phyloP scores from a whole-genome alignment of 139 green algal species.

The Limnomonas spitsbergensis region DNA sequence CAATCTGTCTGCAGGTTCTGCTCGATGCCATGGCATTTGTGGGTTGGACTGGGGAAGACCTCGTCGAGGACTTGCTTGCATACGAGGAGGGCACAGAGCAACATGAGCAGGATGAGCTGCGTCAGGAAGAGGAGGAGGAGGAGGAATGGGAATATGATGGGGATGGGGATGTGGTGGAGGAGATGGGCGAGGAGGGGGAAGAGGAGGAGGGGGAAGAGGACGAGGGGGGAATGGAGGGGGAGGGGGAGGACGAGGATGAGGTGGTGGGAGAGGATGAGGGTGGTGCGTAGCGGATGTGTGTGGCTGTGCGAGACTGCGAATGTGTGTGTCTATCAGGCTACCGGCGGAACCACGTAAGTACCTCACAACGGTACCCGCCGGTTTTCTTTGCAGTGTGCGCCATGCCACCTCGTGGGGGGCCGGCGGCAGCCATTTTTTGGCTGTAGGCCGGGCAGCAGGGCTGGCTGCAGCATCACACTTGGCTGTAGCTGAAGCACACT shows the following conservation, averaged over 20 bases:
- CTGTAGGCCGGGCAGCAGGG: no score
- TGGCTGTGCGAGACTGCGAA: no score
- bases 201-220: conserved; percentile 1
- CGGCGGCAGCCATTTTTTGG: no score
- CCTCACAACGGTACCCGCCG: no score
- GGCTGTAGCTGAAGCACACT: no score
- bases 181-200: not conserved
- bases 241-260: not conserved
- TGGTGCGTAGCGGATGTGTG: not conserved
- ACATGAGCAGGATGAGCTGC: not conserved
- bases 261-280: not conserved
- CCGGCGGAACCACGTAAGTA: no score
- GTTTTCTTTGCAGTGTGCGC: no score
- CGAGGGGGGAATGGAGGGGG: not conserved
- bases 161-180: not conserved
- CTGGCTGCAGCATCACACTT: no score
- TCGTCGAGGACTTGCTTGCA: not conserved
- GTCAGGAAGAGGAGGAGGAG: not conserved
- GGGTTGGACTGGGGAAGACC: not conserved
- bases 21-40: not conserved
- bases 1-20: no score
- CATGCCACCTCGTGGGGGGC: no score
- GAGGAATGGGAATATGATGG: not conserved
- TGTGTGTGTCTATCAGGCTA: no score
- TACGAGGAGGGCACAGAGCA: not conserved